These are phyloP conservation scores for Flaveria floridana DNA, from an alignment of 140 eudicot species.

Conservation along the genomic window DNA sequence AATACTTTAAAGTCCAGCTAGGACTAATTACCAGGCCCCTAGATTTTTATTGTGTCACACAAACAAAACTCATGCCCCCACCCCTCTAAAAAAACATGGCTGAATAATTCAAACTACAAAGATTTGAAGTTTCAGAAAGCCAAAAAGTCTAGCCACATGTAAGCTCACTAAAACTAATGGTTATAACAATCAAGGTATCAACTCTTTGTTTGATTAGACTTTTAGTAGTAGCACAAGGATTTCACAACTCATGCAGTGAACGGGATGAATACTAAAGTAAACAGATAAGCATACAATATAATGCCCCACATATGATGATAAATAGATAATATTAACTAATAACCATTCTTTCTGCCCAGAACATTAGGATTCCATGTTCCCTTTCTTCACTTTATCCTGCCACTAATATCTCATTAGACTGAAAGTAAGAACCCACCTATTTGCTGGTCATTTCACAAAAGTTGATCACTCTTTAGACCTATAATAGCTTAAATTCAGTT, in stretches of 20 bases:
- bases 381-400: neutral
- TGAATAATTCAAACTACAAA: neutral
- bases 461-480: neutral
- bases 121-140: neutral
- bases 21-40: neutral
- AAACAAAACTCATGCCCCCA: neutral
- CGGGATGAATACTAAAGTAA: neutral
- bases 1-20: neutral
- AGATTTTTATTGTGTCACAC: neutral
- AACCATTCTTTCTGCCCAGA: neutral
- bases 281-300: neutral
- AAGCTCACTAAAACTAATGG: neutral
- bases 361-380: neutral
- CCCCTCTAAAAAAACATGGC: neutral
- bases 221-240: neutral
- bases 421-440: neutral
- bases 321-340: neutral
- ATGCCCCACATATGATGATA: neutral
- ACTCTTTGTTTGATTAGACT: slow-evolving; percentile 1
- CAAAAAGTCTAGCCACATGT: neutral
- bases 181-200: slow-evolving; percentile 1
- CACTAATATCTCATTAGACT: neutral
- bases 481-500: neutral
- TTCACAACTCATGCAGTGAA: neutral
- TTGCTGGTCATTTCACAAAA: neutral